phyloP scores from a whole-genome alignment of 1,284 basidiomycete genomes.

The Boletus sp. region DNA sequence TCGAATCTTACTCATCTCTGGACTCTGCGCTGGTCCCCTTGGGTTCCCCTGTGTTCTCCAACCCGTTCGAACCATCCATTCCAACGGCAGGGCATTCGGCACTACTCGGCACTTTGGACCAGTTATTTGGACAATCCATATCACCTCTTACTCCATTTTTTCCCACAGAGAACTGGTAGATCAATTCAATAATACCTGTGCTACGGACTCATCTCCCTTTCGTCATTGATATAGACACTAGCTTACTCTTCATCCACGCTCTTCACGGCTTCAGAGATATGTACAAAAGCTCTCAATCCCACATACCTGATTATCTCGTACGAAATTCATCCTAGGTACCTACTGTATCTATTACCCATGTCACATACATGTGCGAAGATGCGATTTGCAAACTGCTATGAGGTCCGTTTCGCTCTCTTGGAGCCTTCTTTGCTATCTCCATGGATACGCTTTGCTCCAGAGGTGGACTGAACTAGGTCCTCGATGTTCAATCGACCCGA shows the following conservation, averaged over 20 bases:
- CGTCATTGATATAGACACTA: background rate
- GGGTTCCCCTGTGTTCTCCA: slow-evolving; percentile 31
- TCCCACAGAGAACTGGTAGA: slow-evolving; percentile 18
- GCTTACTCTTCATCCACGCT: background rate
- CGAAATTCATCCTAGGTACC: slow-evolving; percentile 2
- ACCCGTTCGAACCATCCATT: slow-evolving; percentile 29
- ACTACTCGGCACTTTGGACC: slow-evolving; percentile 26
- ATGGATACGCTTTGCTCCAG: slow-evolving; percentile 27
- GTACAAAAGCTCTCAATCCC: slow-evolving; percentile 1
- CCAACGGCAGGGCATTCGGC: slow-evolving; percentile 4
- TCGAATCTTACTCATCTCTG: slow-evolving; percentile 6
- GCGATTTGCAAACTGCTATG: background rate
- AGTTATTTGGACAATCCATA: slow-evolving; percentile 31
- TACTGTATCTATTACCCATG: slow-evolving; percentile 20
- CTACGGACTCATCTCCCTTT: background rate
- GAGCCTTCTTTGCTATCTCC: slow-evolving; percentile 31
- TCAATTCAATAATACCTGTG: background rate
- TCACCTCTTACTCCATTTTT: slow-evolving; percentile 22
- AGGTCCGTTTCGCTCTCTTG: slow-evolving; percentile 48
- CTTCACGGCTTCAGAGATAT: slow-evolving; percentile 3
- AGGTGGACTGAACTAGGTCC: slow-evolving; percentile 23
- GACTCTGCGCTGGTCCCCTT: slow-evolving; percentile 10
- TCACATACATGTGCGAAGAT: background rate
- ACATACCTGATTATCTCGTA: slow-evolving; percentile 6
- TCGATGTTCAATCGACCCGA: slow-evolving; percentile 44